phyloP scores from a whole-genome alignment of 2,329 filamentous ascomycete species.

The Exophiala calicioides region DNA sequence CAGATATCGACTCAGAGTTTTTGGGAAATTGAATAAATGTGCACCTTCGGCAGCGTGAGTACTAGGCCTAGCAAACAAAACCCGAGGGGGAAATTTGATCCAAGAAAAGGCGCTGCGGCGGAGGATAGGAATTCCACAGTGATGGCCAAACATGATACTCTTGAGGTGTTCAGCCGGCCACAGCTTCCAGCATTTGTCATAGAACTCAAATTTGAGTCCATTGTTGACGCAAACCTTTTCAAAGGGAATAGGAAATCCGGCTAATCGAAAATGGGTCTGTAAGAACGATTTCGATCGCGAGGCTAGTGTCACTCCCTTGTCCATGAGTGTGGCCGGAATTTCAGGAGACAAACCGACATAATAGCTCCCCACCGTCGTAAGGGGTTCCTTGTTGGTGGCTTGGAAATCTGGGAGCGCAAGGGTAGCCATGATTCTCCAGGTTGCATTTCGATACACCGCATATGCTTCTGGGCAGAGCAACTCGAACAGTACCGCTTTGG shows the following conservation, averaged over 20 bases:
- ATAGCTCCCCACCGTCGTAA: conserved; percentile 38
- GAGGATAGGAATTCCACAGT: conserved; percentile 45
- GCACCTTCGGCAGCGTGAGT: neutral
- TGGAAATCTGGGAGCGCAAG: conserved; percentile 37
- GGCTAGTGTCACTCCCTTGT: conserved; percentile 40
- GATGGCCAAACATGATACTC: conserved; percentile 48
- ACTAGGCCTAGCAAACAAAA: conserved; percentile 22
- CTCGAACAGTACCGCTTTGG: conserved; percentile 53
- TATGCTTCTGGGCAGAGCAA: conserved; percentile 49
- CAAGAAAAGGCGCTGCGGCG: conserved; percentile 39
- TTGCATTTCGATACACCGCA: conserved; percentile 53
- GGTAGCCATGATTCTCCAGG: conserved; percentile 50
- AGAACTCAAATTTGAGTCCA: conserved; percentile 52
- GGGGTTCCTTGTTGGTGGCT: conserved; percentile 22
- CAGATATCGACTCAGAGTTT: conserved; percentile 22
- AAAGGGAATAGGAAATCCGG: conserved; percentile 44
- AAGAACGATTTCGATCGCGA: conserved; percentile 52
- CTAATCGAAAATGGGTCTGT: conserved; percentile 50
- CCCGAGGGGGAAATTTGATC: conserved; percentile 30
- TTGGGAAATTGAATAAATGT: neutral
- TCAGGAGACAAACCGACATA: conserved; percentile 35
- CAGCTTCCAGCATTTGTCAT: conserved; percentile 40
- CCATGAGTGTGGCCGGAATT: conserved; percentile 6
- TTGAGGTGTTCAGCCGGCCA: conserved; percentile 42
- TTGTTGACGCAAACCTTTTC: conserved; percentile 49